Base-by-base conservation (phyloP, 208 protist species). In the Leishmania tropica region DNA sequence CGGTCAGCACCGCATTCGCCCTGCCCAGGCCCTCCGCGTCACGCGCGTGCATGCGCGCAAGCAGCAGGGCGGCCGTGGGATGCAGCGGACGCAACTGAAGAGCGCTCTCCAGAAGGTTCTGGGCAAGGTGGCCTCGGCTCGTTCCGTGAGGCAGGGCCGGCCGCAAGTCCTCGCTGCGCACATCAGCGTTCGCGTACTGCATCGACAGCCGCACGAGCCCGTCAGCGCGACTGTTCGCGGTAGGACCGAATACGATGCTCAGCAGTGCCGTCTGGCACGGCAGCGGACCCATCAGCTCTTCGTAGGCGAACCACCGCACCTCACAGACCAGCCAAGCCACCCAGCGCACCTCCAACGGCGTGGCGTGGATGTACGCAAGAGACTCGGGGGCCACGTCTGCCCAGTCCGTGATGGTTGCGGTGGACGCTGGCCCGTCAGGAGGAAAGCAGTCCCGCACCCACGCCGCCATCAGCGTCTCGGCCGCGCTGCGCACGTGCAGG, bases 91-190 rank as follows among this genome's bases (percentile, higher is more conserved):
- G 65, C 19, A 89, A 54, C 21, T 62, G 73, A 47, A 86, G 51
- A 13, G 86, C 86, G 35, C 70, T 80, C 40, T 87, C 78, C 78
- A 89, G 75, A 2, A 89, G 81, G 19, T 74, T 72, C 78, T 85
- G 81, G 31, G 83, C 76, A 48, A 87, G 73, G 42, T 74, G 58
- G 11, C 65, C 76, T 7, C 83, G 81, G 37, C 64, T 35, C 15
- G 48, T 67, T 35, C 78, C 68, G 73, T 24, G 31, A 0, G 81
- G 81, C 71, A 85, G 77, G 37, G 70, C 48, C 2, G 81, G 81
- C 17, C 24, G 35, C 47, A 85, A 48, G 72, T 81, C 81, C 77
- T 85, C 81, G 2, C 64, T 68, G 48, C 51, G 76, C 6, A 81
- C 62, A 35, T 81, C 76, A 28, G 78, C 72, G 77, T 76, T 85